Conservation (phyloP, 78 protist species). For the Dictyostelium brefeldianum region DNA sequence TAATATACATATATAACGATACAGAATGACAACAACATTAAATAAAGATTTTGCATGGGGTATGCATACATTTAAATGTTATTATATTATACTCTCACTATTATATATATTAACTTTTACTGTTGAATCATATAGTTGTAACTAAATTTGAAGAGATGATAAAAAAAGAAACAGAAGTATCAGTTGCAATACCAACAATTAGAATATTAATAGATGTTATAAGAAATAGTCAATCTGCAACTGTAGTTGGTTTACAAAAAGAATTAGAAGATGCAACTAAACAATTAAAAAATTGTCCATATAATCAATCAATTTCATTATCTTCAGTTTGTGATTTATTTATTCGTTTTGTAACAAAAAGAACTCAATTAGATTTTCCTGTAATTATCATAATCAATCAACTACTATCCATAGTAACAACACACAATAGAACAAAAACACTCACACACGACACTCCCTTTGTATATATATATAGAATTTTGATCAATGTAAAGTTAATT, state of each 20-base stretch:
- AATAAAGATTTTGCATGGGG: constrained; percentile 38
- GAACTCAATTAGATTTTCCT: constrained; percentile 81
- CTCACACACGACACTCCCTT: background rate
- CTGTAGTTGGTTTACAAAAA: constrained; percentile 87
- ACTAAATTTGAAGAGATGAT: constrained; percentile 34
- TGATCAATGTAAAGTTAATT: constrained; percentile 52
- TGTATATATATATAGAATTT: constrained; percentile 50
- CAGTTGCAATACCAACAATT: constrained; percentile 78
- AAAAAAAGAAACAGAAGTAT: constrained; percentile 49
- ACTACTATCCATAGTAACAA: background rate
- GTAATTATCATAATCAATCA: constrained; percentile 44
- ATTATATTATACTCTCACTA: background rate
- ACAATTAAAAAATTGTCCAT: constrained; percentile 29
- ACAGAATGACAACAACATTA: background rate
- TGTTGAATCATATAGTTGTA: constrained; percentile 32
- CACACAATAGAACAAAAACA: background rate
- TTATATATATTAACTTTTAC: background rate
- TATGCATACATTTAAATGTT: background rate
- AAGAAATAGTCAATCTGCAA: constrained; percentile 55
- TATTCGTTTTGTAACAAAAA: constrained; percentile 79
- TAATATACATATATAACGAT: background rate
- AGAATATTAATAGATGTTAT: constrained; percentile 81
- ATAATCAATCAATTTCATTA: constrained; percentile 79
- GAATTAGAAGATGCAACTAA: constrained; percentile 75
- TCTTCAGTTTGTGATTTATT: constrained; percentile 89